Conservation (phyloP, 2,329 filamentous ascomycete genomes). For the Sporothrix euskadiensis region DNA sequence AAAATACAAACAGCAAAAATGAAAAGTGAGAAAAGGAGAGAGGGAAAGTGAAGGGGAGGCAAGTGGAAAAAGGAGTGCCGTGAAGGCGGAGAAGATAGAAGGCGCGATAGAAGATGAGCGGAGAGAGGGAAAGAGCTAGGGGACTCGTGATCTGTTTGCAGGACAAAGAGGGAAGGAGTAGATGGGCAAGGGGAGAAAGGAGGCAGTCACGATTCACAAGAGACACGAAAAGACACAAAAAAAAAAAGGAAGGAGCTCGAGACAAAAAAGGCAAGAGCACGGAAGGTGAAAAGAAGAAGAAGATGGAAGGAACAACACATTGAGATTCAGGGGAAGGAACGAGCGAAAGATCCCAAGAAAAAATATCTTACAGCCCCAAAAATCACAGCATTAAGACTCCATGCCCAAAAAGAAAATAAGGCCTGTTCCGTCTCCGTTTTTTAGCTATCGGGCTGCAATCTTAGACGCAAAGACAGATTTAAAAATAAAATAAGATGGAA, state of each 20-base stretch:
- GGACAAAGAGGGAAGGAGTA: conserved; percentile 22
- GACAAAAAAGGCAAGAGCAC: not conserved
- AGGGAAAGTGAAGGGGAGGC: not conserved
- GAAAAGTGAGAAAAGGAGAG: not conserved
- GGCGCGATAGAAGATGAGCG: not conserved
- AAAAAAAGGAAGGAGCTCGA: not conserved
- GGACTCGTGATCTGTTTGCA: conserved; percentile 8
- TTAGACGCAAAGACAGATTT: not conserved
- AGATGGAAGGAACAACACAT: not conserved
- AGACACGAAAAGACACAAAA: not conserved
- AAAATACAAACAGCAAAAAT: not conserved
- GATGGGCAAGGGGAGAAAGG: not conserved
- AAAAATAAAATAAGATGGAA: not conserved
- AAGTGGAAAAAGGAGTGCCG: not conserved
- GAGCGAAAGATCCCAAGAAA: not conserved
- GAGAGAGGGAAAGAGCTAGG: conserved; percentile 13
- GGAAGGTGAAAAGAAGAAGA: not conserved
- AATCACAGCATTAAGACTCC: not conserved
- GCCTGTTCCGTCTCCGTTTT: not conserved
- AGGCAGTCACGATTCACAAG: not conserved
- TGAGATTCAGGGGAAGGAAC: not conserved
- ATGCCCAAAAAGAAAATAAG: not conserved
- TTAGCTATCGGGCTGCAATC: conserved; percentile 8
- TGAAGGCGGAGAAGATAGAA: not conserved
- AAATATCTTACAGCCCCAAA: conserved; percentile 9